Evolutionary conservation across 2,329 filamentous ascomycete species (phyloP), one percentile per base, ranked within the genome.

Genomic region (Diaporthe batatas): DNA sequence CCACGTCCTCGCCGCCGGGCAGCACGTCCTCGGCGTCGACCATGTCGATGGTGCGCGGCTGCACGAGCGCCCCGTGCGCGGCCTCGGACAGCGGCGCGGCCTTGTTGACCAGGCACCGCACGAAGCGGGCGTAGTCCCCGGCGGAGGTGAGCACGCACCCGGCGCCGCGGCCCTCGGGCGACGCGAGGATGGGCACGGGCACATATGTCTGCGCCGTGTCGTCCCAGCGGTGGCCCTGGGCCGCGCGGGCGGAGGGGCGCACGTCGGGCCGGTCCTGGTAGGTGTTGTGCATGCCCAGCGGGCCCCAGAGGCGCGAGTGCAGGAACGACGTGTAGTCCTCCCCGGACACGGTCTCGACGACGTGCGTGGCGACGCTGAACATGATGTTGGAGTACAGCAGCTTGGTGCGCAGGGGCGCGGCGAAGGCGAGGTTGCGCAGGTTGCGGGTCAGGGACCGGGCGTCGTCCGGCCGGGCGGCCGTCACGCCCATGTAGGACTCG

Each of bases 321-420:
- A 69, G 47, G 36, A 57, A 69, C 1, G 25, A 3, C 21, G 36
- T 44, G 67, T 57, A 55, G 29, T 42, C 36, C 53, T 69, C 51
- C 0, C 11, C 11, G 18, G 53, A 47, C 2, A 34, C 21, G 21
- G 53, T 4, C 53, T 69, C 67, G 25, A 69, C 54, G 25, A 36
- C 29, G 51, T 57, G 67, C 6, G 67, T 57, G 18, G 54, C 67
- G 42, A 47, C 67, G 36, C 3, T 42, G 49, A 57, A 69, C 67
- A 69, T 57, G 53, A 57, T 54, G 67, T 69, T 69, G 34, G 67
- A 69, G 36, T 69, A 69, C 39, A 34, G 51, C 39, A 29, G 32
- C 53, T 49, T 69, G 0, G 51, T 57, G 39, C 53, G 51, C 42
- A 57, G 53, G 36, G 53, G 2, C 25, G 25, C 29, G 10, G 67